Base-by-base conservation (phyloP, 1,284 basidiomycete genomes). In the Volvariella surrecta region DNA sequence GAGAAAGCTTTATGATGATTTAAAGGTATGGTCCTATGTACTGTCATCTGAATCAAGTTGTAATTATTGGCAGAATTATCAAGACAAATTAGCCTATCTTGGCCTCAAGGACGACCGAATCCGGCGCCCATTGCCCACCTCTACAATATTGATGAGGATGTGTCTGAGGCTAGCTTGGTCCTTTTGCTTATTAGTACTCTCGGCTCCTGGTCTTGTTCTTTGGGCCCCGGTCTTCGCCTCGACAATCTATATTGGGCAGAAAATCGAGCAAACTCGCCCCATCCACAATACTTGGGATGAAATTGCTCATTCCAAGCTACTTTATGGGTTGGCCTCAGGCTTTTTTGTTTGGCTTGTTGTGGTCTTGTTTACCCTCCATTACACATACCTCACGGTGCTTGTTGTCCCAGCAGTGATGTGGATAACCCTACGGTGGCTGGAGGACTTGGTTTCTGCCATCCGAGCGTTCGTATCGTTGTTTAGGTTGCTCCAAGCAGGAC, bases 291-390 rank as follows among this genome's bases (percentile, higher is more conserved):
- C 84, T 0, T 89, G 75, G 70, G 87, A 89, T 54, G 86, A 91
- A 60, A 87, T 92, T 50, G 87, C 89, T 3, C 88, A 92, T 57
- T 87, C 88, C 58, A 92, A 92, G 59, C 79, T 92, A 41, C 75
- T 84, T 20, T 88, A 86, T 53, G 89, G 89, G 4, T 68, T 92
- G 22, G 55, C 79, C 8, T 81, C 84, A 1, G 86, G 85, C 1
- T 48, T 83, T 4, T 63, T 67, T 44, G 82, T 88, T 32, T 90
- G 82, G 76, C 43, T 70, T 20, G 48, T 60, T 8, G 61, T 71
- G 3, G 40, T 42, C 16, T 19, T 76, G 1, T 59, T 85, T 50
- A 71, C 76, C 3, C 49, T 60, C 4, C 34, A 8, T 15, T 35
- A 16, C n/a, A 8, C 34, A 4, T 15, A 16, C 34, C 54, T 84